Evolutionary conservation across 106 monocot genomes (phyloP), one percentile per base, ranked within the genome.

Genomic region (Vanilla planifolia): DNA sequence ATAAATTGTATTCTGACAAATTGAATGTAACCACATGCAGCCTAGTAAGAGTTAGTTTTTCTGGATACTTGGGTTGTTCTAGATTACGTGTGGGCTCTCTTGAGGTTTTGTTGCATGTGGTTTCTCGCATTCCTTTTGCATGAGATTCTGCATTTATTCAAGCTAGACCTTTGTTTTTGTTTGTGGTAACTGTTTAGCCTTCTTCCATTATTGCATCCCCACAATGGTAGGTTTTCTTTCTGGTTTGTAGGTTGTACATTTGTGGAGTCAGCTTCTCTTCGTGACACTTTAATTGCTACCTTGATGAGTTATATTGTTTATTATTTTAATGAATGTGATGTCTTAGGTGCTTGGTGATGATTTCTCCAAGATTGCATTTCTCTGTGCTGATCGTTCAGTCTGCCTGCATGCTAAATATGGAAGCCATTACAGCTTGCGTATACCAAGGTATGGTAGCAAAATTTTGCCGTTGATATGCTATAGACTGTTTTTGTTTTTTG

Each of bases 331-430:
- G 16, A 46, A 47, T 11, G 6, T 43, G 15, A 51, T 79, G 57
- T 1, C 36, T 19, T 52, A 87, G 87, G 51, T 82, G n/a, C 70
- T 87, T 10, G 71, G 17, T 75, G 87, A 87, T 70, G 87, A 87
- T 65, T 87, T 79, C 64, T 75, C 87, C 6, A 87, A 87, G 66
- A 64, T 87, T 70, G 87, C 82, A 40, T 87, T 87, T 79, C 64
- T 87, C 22, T 87, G 87, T 57, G 71, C 87, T 70, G 87, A 87
- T 53, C 87, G 82, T 17, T 87, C 87, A 45, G 69, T 87, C 34
- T 63, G 61, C 66, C 60, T 87, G 22, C 87, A 87, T 76, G 87
- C 87, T 25, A 87, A 82, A 62, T 87, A 87, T 70, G 87, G 87
- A 60, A 82, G 82, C 50, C 87, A 87, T 62, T 87, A 87, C 58